A percentile compares a stretch with the other conserved stretches of the same genome.
Conservation (phyloP, 106 monocot species). For the Allium cepa region DNA sequence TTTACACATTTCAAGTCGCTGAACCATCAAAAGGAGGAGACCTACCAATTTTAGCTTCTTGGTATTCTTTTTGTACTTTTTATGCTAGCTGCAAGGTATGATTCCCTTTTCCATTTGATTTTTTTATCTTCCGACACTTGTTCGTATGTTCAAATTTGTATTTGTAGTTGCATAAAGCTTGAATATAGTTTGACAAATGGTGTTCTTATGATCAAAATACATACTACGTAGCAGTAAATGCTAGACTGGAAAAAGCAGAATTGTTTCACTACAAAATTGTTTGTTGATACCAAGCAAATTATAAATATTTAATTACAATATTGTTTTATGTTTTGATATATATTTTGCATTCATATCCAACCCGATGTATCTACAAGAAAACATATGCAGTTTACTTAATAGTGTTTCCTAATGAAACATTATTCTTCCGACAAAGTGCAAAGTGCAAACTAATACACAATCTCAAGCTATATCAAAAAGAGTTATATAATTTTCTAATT, state of each 20-base stretch:
- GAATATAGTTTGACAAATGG: too few species aligned
- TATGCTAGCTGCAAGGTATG: constrained; percentile 9
- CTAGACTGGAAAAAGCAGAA: too few species aligned
- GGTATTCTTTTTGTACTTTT: background rate
- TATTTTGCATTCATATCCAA: background rate
- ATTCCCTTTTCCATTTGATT: background rate
- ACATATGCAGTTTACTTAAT: too few species aligned
- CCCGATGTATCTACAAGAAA: too few species aligned
- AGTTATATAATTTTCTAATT: background rate
- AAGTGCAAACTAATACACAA: background rate
- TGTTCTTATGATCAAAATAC: too few species aligned
- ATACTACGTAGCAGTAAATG: too few species aligned
- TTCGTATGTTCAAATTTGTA: background rate
- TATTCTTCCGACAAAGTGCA: background rate
- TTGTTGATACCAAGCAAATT: too few species aligned
- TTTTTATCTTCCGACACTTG: background rate
- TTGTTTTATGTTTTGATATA: background rate
- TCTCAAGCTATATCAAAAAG: too few species aligned
- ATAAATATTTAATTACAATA: too few species aligned
- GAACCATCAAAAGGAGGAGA: background rate
- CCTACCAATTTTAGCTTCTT: too few species aligned
- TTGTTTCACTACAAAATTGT: too few species aligned
- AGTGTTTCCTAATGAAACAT: background rate
- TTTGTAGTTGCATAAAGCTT: too few species aligned
- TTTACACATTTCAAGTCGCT: background rate